phyloP scores from a whole-genome alignment of 306 rosid genomes.

The Rubus parviflorus region DNA sequence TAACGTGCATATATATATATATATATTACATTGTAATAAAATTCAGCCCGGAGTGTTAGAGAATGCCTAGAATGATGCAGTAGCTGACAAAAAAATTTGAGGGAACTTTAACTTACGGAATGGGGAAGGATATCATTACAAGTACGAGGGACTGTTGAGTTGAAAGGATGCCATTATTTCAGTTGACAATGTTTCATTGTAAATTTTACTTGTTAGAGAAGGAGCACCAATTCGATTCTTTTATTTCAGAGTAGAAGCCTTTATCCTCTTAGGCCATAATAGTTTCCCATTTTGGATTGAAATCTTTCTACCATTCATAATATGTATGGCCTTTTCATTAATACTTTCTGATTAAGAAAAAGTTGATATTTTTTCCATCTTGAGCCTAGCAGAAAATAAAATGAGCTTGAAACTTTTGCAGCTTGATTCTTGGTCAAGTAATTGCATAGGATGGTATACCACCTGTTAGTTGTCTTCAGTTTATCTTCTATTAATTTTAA shows the following conservation, averaged over 20 bases:
- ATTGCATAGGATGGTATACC: not conserved
- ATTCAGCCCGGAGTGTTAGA: not conserved
- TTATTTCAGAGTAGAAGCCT: not conserved
- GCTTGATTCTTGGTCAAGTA: not conserved
- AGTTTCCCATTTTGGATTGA: not conserved
- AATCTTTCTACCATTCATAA: not conserved
- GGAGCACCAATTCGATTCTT: not conserved
- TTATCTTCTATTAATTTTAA: slow-evolving; percentile 11
- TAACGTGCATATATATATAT: not conserved
- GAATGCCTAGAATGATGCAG: not conserved
- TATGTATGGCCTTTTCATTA: not conserved
- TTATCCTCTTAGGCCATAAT: not conserved
- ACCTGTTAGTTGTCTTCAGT: not conserved
- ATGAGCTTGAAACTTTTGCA: not conserved
- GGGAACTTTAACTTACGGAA: not conserved
- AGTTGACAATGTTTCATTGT: not conserved
- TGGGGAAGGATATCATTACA: not conserved
- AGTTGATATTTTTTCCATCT: not conserved
- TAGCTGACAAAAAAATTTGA: not conserved
- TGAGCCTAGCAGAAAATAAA: not conserved
- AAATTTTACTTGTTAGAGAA: not conserved
- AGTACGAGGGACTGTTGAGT: not conserved
- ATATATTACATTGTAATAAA: not conserved
- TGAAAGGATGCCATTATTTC: not conserved
- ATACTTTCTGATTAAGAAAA: not conserved